Percentiles rank a stretch among this genome's conserved stretches.
phyloP scores from a whole-genome alignment of 148 eudicot species.

The Rhododendron mucronatum region DNA sequence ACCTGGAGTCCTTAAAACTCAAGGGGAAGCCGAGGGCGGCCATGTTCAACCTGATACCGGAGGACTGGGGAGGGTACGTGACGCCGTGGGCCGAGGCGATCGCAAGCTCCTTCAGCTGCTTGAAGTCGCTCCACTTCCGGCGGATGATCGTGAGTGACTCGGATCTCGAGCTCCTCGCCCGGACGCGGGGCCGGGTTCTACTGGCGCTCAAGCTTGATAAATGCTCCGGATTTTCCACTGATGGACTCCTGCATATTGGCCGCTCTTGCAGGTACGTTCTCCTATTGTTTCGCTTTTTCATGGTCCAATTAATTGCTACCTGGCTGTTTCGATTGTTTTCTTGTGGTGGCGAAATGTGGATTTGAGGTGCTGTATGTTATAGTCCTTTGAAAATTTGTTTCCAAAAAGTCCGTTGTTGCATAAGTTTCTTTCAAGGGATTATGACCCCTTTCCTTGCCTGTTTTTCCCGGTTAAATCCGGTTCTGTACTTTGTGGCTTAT shows the following conservation, averaged over 20 bases:
- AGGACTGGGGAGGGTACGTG: constrained; percentile 95
- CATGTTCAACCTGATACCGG: constrained; percentile 88
- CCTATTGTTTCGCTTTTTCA: not conserved
- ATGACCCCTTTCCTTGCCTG: not conserved
- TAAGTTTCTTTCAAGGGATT: not conserved
- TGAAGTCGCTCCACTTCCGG: constrained; percentile 66
- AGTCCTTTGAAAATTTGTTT: not conserved
- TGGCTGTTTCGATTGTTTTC: not conserved
- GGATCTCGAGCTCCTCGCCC: constrained; percentile 60
- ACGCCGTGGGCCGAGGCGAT: constrained; percentile 64
- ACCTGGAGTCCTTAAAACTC: constrained; percentile 61
- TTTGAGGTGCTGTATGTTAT: not conserved
- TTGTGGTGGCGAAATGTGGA: not conserved
- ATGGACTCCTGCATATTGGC: constrained; percentile 63
- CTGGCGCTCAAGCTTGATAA: constrained; percentile 62
- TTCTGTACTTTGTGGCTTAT: not conserved
- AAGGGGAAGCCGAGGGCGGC: constrained; percentile 97
- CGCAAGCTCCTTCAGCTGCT: constrained; percentile 24
- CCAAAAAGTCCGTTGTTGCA: too few relatives aligned
- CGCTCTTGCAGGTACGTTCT: constrained; percentile 53
- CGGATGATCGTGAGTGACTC: constrained; percentile 80
- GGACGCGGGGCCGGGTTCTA: constrained; percentile 33
- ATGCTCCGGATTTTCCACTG: constrained; percentile 86
- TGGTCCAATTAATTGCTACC: not conserved
- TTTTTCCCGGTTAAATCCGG: not conserved